Evolutionary conservation across 2,329 filamentous ascomycete genomes (phyloP).

Genomic region (Monilinia polystroma): DNA sequence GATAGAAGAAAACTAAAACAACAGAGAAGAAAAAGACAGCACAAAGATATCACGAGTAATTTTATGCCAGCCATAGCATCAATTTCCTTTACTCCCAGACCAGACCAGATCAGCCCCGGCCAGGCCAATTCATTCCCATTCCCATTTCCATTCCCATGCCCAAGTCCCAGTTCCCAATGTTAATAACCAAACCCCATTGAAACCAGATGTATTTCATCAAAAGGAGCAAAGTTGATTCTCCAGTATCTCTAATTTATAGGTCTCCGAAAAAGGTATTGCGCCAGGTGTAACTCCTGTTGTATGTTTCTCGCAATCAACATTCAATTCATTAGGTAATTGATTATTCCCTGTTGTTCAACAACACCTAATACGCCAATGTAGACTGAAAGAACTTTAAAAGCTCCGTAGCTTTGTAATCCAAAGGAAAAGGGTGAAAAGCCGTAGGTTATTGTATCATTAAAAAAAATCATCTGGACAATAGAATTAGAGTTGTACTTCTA

Average conservation of each 20-base stretch:
- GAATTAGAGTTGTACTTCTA: constrained; percentile 34
- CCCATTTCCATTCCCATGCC: neutral
- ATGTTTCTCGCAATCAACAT: neutral
- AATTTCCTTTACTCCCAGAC: constrained; percentile 14
- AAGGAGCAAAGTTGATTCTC: constrained; percentile 5
- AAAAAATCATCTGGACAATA: constrained; percentile 18
- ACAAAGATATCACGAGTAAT: constrained; percentile 4
- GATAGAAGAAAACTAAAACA: constrained; percentile 14
- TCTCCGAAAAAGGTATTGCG: neutral
- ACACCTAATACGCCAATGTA: constrained; percentile 17
- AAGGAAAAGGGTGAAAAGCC: neutral
- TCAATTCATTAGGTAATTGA: neutral
- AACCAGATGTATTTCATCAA: constrained; percentile 16
- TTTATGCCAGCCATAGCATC: constrained; percentile 10
- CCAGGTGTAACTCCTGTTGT: constrained; percentile 13
- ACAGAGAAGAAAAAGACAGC: neutral
- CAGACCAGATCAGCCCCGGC: neutral
- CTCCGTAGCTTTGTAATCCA: constrained; percentile 5
- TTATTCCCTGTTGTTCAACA: neutral
- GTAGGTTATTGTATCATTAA: constrained; percentile 5
- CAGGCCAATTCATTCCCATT: constrained; percentile 4
- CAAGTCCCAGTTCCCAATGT: constrained; percentile 4
- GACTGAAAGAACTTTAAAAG: constrained; percentile 7
- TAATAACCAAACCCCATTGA: constrained; percentile 19
- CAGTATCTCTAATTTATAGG: neutral